Evolutionary conservation across 2,329 filamentous ascomycete species (phyloP).

Genomic region (Aspergillus costaricaensis): DNA sequence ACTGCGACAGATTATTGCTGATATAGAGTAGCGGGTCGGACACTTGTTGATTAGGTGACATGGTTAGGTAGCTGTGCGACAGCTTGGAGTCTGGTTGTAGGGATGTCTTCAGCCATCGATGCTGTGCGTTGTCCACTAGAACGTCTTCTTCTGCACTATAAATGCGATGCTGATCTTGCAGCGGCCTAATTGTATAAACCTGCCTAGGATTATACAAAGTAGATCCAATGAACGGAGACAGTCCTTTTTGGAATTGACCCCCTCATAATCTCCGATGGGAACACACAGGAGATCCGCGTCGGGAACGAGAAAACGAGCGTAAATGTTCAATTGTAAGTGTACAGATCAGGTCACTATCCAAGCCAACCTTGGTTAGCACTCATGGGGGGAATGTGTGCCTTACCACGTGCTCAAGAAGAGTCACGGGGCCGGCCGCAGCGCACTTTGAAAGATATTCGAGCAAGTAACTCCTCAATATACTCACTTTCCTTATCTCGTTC

Average conservation of each 20-base stretch:
- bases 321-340: slow-evolving; percentile 25
- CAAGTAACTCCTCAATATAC: slow-evolving; percentile 43
- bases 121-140: slow-evolving; percentile 16
- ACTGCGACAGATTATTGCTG: slow-evolving; percentile 21
- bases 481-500: slow-evolving; percentile 35
- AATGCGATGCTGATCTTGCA: slow-evolving; percentile 19
- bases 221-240: slow-evolving; percentile 33
- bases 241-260: slow-evolving; percentile 15
- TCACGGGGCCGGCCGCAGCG: slow-evolving; percentile 32
- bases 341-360: neutral
- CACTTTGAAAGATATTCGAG: slow-evolving; percentile 39
- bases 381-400: neutral
- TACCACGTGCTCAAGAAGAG: slow-evolving; percentile 34
- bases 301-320: slow-evolving; percentile 32
- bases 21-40: slow-evolving; percentile 22
- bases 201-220: too few species aligned
- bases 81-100: slow-evolving; percentile 20
- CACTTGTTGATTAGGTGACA: slow-evolving; percentile 5
- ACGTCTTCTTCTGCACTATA: slow-evolving; percentile 21
- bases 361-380: neutral
- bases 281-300: slow-evolving; percentile 8
- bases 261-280: slow-evolving; percentile 35
- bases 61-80: slow-evolving; percentile 14
- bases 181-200: neutral
- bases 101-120: slow-evolving; percentile 21